Evolutionary conservation across 2,329 filamentous ascomycete genomes (phyloP).

Genomic region (Arthroderma sp.): DNA sequence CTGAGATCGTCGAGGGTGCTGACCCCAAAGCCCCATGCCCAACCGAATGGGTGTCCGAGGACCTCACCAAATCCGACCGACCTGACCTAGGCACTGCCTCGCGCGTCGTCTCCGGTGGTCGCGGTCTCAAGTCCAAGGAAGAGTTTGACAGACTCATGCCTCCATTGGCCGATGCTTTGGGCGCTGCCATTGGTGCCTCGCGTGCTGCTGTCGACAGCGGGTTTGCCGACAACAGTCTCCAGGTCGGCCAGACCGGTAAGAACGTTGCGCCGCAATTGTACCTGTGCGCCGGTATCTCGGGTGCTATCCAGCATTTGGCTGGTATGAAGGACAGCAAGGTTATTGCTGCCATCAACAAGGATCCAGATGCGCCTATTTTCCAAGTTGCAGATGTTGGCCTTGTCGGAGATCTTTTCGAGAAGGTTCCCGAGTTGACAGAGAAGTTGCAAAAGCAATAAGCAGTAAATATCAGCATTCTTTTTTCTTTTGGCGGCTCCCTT

Average conservation of each 20-base stretch:
- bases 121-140: slow-evolving; percentile 93
- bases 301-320: slow-evolving; percentile 93
- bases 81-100: slow-evolving; percentile 84
- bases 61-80: slow-evolving; percentile 83
- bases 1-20: slow-evolving; percentile 63
- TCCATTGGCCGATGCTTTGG: slow-evolving; percentile 80
- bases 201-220: slow-evolving; percentile 92
- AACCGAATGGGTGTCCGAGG: slow-evolving; percentile 86
- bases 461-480: background rate
- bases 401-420: slow-evolving; percentile 89
- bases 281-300: slow-evolving; percentile 87
- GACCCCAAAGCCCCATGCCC: slow-evolving; percentile 64
- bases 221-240: slow-evolving; percentile 94
- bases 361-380: slow-evolving; percentile 92
- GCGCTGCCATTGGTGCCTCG: slow-evolving; percentile 90
- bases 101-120: slow-evolving; percentile 82
- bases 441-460: slow-evolving; percentile 55
- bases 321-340: slow-evolving; percentile 99
- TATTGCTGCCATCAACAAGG: slow-evolving; percentile 98
- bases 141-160: slow-evolving; percentile 90
- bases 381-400: slow-evolving; percentile 93
- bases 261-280: slow-evolving; percentile 95
- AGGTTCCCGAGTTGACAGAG: slow-evolving; percentile 89
- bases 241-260: slow-evolving; percentile 97
- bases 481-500: too few relatives aligned